Base-by-base conservation (phyloP, 2,329 filamentous ascomycete species). In the Exophiala dermatitidis region DNA sequence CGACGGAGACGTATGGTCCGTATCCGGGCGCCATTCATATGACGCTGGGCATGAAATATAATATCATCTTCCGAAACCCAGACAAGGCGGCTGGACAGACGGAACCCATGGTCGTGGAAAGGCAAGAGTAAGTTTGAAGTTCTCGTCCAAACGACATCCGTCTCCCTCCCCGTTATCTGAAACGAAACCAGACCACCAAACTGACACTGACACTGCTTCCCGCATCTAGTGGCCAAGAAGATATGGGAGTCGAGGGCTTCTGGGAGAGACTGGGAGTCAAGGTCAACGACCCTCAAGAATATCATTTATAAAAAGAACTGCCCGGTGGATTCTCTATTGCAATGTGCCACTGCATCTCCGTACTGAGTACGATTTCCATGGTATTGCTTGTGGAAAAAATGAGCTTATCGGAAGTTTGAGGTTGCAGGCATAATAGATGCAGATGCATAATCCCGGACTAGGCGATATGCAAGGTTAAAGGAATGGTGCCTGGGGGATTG, bases 11-110 rank as follows among this genome's bases (percentile, higher is more conserved):
- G 4, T 81, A 78, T 53, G 64, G 63, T 32, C 69, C 70, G n/a
- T 61, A 69, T 34, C 78, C 73, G 71, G 68, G 71, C 1, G 77
- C 72, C 3, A 80, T 79, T 53, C 78, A 79, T 63, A 58, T 81
- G 56, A 80, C 77, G 0, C 63, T 80, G 5, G 77, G 77, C n/a
- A 60, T 79, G 63, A 68, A 66, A 65, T 61, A 66, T 19, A 70
- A 71, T 46, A 62, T 70, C 19, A 59, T 69, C 6, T 70, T 71
- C 60, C 64, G 68, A 6, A 69, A 70, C 26, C 68, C 68, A 0
- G 67, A 71, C 44, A 52, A 55, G 5, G 52, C 52, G 1, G 47
- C 50, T 28, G 52, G 52, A 7, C 65, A 69, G 47, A 68, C 63
- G 2, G 67, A 69, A 52, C 68, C 68, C 1, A 64, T 60, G 30